phyloP scores from a whole-genome alignment of 805 yeast species.

The Lipomyces starkeyi region DNA sequence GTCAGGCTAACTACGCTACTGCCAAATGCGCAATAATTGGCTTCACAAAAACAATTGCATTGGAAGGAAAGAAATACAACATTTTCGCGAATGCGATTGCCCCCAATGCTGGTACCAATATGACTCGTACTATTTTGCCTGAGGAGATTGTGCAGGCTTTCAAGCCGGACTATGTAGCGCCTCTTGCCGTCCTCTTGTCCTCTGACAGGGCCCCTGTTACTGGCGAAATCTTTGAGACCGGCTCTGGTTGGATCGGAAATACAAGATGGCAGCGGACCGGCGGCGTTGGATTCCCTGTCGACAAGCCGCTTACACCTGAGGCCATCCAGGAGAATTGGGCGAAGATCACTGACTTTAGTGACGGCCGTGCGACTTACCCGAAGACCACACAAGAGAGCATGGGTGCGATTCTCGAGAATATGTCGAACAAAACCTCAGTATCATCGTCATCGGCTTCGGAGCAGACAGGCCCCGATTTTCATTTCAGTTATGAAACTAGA shows the following conservation, averaged over 20 bases:
- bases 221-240: constrained; percentile 88
- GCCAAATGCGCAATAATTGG: constrained; percentile 92
- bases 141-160: constrained; percentile 80
- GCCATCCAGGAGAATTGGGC: constrained; percentile 70
- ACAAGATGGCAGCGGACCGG: constrained; percentile 94
- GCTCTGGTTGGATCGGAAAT: constrained; percentile 95
- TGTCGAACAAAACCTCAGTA: constrained; percentile 38
- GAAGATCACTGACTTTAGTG: constrained; percentile 67
- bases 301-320: constrained; percentile 64
- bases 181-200: constrained; percentile 79
- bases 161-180: constrained; percentile 89
- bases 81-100: constrained; percentile 85
- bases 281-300: constrained; percentile 67
- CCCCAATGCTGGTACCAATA: constrained; percentile 97
- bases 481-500: constrained; percentile 29
- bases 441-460: constrained; percentile 52
- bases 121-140: constrained; percentile 88
- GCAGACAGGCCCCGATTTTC: constrained; percentile 10
- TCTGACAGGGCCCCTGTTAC: constrained; percentile 73
- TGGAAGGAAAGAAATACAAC: constrained; percentile 83
- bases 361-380: constrained; percentile 60
- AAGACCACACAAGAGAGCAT: constrained; percentile 76
- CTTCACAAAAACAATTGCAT: constrained; percentile 81
- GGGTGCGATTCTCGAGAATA: constrained; percentile 70
- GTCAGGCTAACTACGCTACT: constrained; percentile 94